Conservation (phyloP, 225 moss, liverwort and hornwort species). For the Sphagnum tenellum region DNA sequence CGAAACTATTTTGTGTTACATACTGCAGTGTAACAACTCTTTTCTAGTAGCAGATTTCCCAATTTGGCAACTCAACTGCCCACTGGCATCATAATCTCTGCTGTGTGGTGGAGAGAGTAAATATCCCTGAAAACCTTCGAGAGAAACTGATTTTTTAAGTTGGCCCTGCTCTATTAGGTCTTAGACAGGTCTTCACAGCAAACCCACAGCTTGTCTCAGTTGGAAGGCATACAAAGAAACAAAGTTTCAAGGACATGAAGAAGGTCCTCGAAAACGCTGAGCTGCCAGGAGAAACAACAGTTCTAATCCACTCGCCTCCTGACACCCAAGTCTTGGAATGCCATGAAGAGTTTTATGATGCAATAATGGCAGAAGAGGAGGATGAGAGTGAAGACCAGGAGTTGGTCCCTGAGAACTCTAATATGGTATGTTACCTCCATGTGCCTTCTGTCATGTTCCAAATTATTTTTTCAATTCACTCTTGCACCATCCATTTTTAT, state of each 20-base stretch:
- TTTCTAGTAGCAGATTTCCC: too few relatives aligned
- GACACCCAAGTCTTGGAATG: conserved; percentile 31
- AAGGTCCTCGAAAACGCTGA: neutral
- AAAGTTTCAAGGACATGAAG: conserved; percentile 13
- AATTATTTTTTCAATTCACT: too few relatives aligned
- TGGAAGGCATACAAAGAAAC: conserved; percentile 14
- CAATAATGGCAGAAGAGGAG: conserved; percentile 56
- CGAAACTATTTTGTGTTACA: too few relatives aligned
- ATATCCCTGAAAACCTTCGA: too few relatives aligned
- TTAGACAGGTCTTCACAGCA: conserved; percentile 52
- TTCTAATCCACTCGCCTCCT: conserved; percentile 17
- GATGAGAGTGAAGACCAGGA: conserved; percentile 35
- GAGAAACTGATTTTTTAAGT: too few relatives aligned
- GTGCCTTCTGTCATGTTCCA: too few relatives aligned
- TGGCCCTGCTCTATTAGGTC: conserved; percentile 13
- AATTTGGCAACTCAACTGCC: too few relatives aligned
- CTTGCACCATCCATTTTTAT: too few relatives aligned
- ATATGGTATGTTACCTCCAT: too few relatives aligned
- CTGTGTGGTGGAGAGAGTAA: too few relatives aligned
- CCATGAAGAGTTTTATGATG: conserved; percentile 69
- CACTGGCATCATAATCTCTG: too few relatives aligned
- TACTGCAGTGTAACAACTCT: too few relatives aligned
- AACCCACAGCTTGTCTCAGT: conserved; percentile 38
- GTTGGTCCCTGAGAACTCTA: conserved; percentile 19
- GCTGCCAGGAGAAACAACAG: conserved; percentile 7